Evolutionary conservation across 306 rosid genomes (phyloP).

Genomic region (Cucumis cinereus): DNA sequence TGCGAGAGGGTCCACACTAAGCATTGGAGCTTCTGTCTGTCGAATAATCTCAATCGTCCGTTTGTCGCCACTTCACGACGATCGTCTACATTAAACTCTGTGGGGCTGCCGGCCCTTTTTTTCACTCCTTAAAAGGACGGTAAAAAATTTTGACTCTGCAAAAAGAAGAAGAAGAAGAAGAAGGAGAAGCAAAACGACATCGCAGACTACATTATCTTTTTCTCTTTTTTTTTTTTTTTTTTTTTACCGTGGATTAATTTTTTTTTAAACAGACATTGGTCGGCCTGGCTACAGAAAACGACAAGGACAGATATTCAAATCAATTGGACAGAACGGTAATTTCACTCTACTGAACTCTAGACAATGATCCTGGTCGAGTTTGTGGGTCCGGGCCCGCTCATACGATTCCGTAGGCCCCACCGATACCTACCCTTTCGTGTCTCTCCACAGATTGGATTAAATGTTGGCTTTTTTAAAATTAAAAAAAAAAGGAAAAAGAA

Average conservation of each 20-base stretch:
- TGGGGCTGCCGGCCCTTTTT: no score
- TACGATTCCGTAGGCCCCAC: neutral
- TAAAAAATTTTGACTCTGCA: neutral
- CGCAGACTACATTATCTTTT: neutral
- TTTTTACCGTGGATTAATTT: neutral
- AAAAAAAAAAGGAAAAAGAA: no score
- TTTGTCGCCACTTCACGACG: neutral
- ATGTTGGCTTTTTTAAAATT: no score
- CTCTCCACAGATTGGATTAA: neutral
- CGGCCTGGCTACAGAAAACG: slow-evolving; percentile 1
- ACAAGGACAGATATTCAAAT: neutral
- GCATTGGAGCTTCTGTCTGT: neutral
- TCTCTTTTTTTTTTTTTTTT: neutral
- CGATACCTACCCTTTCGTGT: neutral
- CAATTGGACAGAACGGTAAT: neutral
- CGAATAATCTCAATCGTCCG: slow-evolving; percentile 2
- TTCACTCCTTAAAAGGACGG: neutral
- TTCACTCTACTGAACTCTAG: neutral
- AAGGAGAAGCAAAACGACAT: neutral
- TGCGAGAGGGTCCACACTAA: neutral
- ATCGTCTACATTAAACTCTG: neutral
- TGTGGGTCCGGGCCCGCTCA: neutral
- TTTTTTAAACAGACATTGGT: neutral
- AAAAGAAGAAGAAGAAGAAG: neutral
- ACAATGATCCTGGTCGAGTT: neutral